Conservation (phyloP, 768 basidiomycete genomes). For the Pleurotus platypus region DNA sequence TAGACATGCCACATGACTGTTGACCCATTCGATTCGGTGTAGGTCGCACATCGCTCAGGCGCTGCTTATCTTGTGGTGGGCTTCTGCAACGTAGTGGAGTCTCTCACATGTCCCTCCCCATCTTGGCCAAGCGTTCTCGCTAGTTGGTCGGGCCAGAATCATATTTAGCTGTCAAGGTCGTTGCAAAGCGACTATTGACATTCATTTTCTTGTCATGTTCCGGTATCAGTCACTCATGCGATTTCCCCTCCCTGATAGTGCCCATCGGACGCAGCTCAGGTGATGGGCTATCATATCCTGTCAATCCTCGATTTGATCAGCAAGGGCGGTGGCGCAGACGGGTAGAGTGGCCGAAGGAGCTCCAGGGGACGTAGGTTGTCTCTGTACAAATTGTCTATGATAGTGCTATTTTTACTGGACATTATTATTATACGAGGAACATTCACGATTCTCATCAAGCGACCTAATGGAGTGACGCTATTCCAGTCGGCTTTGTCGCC, state of each 20-base stretch:
- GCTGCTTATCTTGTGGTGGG: no score
- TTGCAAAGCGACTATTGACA: not conserved
- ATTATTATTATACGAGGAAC: no score
- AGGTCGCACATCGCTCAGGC: no score
- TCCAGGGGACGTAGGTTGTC: slow-evolving; percentile 40
- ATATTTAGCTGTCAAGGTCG: no score
- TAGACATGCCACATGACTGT: no score
- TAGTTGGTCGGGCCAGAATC: no score
- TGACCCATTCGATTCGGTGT: no score
- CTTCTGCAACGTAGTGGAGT: no score
- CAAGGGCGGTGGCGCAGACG: slow-evolving; percentile 67
- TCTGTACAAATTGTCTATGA: not conserved
- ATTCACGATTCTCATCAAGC: no score
- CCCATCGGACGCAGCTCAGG: slow-evolving; percentile 41
- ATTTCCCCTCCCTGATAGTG: slow-evolving; percentile 37
- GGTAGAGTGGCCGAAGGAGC: slow-evolving; percentile 64
- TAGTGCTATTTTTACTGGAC: not conserved
- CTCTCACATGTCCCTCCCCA: not conserved
- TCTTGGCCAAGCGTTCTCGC: no score
- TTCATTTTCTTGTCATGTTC: not conserved
- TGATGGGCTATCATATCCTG: slow-evolving; percentile 62
- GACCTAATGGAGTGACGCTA: no score
- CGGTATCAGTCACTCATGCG: slow-evolving; percentile 8
- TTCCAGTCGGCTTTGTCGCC: no score
- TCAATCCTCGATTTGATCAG: slow-evolving; percentile 70